These are phyloP conservation scores for Spathaspora passalidarum DNA, from an alignment of 805 yeast species.

Conservation along the genomic window DNA sequence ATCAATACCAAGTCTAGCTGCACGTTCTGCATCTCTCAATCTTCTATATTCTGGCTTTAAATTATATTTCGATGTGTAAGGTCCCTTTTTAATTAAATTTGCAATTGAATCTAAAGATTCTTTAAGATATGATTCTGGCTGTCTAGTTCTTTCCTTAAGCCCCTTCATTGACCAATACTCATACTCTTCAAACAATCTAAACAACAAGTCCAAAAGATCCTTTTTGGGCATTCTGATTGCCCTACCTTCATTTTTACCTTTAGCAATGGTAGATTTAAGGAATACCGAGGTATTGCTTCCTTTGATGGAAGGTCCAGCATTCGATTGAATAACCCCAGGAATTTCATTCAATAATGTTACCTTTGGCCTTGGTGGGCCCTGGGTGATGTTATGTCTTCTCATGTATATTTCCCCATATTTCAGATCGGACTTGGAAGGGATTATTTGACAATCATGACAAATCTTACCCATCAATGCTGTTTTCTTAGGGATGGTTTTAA, in stretches of 20 bases:
- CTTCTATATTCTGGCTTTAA: slow-evolving; percentile 86
- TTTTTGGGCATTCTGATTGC: slow-evolving; percentile 93
- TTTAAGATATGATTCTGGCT: slow-evolving; percentile 90
- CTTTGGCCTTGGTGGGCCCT: slow-evolving; percentile 51
- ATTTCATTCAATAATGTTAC: slow-evolving; percentile 72
- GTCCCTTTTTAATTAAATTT: slow-evolving; percentile 86
- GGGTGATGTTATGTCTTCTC: slow-evolving; percentile 50
- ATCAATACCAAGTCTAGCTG: slow-evolving; percentile 53
- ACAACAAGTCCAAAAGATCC: slow-evolving; percentile 82
- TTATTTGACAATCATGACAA: slow-evolving; percentile 86
- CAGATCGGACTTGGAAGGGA: slow-evolving; percentile 72
- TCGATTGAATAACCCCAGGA: slow-evolving; percentile 85
- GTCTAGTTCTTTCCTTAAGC: slow-evolving; percentile 86
- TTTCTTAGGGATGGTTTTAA: slow-evolving; percentile 83
- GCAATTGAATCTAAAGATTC: slow-evolving; percentile 92
- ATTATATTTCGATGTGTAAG: slow-evolving; percentile 89
- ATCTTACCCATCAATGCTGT: slow-evolving; percentile 85
- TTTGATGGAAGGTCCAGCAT: slow-evolving; percentile 79
- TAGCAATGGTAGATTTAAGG: slow-evolving; percentile 41
- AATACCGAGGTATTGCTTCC: slow-evolving; percentile 67
- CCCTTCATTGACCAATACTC: slow-evolving; percentile 98
- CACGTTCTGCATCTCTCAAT: slow-evolving; percentile 72
- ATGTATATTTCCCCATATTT: slow-evolving; percentile 62
- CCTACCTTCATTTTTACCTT: slow-evolving; percentile 67
- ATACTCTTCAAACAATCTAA: slow-evolving; percentile 87